Percentiles rank a stretch among this genome's conserved stretches.
Conservation (phyloP, 345 rosid genomes). For the Rhodomyrtus tomentosa region DNA sequence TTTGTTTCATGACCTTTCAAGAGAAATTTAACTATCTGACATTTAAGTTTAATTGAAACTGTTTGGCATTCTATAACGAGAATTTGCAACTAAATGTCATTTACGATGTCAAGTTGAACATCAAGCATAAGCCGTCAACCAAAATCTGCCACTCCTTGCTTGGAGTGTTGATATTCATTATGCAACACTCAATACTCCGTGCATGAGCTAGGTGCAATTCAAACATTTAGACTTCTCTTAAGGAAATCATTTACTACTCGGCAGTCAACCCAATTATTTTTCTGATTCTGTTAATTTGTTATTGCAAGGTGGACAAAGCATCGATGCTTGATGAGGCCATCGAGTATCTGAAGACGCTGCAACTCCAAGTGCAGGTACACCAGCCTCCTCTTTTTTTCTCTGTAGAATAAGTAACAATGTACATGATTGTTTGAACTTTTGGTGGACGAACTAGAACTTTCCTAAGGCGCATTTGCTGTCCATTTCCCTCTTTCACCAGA, state of each 20-base stretch:
- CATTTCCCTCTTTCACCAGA: slow-evolving; percentile 23
- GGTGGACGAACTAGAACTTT: background rate
- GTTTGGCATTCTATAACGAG: background rate
- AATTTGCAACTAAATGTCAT: background rate
- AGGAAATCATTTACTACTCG: background rate
- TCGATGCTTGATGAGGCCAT: slow-evolving; percentile 97
- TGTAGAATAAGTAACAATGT: background rate
- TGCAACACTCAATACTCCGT: background rate
- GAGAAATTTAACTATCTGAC: background rate
- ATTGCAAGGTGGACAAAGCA: slow-evolving; percentile 77
- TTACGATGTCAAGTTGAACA: background rate
- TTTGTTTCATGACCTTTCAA: background rate
- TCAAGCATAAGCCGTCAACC: background rate
- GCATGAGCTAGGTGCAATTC: background rate
- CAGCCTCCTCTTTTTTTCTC: background rate
- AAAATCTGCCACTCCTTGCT: background rate
- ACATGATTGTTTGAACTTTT: background rate
- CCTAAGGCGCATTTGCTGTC: background rate
- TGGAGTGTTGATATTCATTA: background rate
- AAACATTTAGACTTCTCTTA: background rate
- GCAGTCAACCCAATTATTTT: background rate
- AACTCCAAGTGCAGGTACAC: slow-evolving; percentile 76
- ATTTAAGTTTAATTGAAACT: background rate
- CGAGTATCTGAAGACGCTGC: slow-evolving; percentile 80
- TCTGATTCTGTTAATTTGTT: slow-evolving; percentile 5